Evolutionary conservation across 176 grass and related monocot genomes (phyloP), one percentile per base, ranked within the genome.

Genomic region (Dactylis glomerata): DNA sequence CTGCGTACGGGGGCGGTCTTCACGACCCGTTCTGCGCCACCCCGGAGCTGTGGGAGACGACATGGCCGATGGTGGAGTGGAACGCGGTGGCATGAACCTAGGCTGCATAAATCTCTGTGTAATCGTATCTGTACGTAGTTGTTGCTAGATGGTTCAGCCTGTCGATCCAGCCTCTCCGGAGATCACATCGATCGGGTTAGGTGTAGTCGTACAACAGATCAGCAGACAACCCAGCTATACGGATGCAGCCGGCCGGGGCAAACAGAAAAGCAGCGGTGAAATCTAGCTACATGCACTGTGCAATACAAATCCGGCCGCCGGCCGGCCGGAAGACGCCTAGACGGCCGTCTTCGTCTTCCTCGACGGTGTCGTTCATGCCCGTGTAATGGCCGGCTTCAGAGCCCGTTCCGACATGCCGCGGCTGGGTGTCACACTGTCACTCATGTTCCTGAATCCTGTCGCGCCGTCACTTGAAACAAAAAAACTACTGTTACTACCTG

Each of bases 51-150:
- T 92, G 91, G 91, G 91, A 92, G 22, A 36, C 73, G 9, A 30
- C 73, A 66, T 90, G 91, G 87, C 91, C 84, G 15, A 12, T 85
- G 23, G 26, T 89, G 38, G 87, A 90, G 71, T 90, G 84, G 87
- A 92, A 87, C 76, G 81, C 81, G 2, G 81, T 90, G 10, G 54
- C 77, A 22, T 89, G 80, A 49, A 28, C 12, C 64, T 22, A 19
- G 19, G 17, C 12, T 8, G 2, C 28, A n/a, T 65, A 17, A 24
- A 42, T 57, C 6, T 45, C 24, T 33, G 20, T 20, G 8, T 23
- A 30, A 4, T 15, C 8, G 1, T 49, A 8, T 61, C 11, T 34
- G 63, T 87, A 6, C 28, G 11, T 81, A 32, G 56, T 8, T 58
- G 46, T 46, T 73, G 23, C 44, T 83, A 6, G 45, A 31, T 63